Evolutionary conservation across 208 protist species (phyloP).

Genomic region (Trypanosoma lewisi): DNA sequence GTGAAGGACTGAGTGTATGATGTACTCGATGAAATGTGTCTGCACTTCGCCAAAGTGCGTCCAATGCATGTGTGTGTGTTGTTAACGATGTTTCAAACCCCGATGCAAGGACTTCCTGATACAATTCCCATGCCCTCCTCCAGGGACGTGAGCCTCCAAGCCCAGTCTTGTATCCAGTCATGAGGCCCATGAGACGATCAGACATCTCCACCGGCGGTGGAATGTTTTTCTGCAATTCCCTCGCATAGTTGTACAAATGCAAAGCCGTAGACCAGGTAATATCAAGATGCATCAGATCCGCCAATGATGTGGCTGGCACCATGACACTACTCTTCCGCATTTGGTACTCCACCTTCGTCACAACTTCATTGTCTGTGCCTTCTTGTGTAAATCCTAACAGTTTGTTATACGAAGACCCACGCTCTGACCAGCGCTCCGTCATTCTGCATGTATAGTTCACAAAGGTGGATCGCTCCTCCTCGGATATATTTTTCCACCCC

Average conservation of each 20-base stretch:
- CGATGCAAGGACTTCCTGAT: constrained; percentile 34
- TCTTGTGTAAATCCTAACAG: constrained; percentile 54
- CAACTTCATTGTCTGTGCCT: constrained; percentile 61
- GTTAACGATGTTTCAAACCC: constrained; percentile 58
- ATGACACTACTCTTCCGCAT: constrained; percentile 41
- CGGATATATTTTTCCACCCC: constrained; percentile 41
- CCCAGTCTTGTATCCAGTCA: constrained; percentile 73
- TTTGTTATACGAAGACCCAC: constrained; percentile 48
- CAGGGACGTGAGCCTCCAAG: constrained; percentile 73
- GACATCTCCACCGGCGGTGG: constrained; percentile 64
- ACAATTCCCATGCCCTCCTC: constrained; percentile 51
- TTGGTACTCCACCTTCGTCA: constrained; percentile 54
- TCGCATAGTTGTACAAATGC: constrained; percentile 41
- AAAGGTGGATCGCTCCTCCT: constrained; percentile 49
- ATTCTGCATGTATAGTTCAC: constrained; percentile 41
- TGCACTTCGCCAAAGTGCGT: constrained; percentile 77
- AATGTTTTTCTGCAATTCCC: constrained; percentile 24
- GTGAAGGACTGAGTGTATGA: constrained; percentile 11
- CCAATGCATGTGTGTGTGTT: constrained; percentile 69
- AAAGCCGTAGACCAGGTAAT: constrained; percentile 67
- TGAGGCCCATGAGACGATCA: constrained; percentile 65
- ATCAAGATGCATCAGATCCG: constrained; percentile 70
- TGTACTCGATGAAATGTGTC: constrained; percentile 61
- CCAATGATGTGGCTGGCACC: constrained; percentile 33
- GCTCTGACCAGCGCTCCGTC: constrained; percentile 50